Base-by-base conservation (phyloP, 306 rosid species). In the Prunus davidiana region DNA sequence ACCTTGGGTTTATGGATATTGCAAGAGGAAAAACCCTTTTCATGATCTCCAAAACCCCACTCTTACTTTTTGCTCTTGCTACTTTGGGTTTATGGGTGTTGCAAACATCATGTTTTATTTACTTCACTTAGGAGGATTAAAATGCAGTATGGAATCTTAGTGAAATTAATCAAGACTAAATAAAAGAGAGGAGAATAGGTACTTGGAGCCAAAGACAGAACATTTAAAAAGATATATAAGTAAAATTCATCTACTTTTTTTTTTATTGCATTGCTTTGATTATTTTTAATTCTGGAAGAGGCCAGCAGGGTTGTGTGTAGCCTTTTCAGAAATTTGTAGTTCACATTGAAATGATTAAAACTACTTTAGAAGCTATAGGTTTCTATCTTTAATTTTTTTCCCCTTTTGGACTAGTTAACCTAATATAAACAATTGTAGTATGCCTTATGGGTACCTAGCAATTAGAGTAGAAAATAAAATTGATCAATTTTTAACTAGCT, bases 1-100 rank as follows among this genome's bases (percentile, higher is more conserved):
- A 20, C n/a, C 20, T 38, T 51, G 73, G 82, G 72, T 52, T 67
- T 56, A 65, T 76, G 45, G 65, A 14, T 19, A 30, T 15, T 64
- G 72, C 3, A 20, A 50, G 41, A 46, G 30, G 60, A 32, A 64
- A 38, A 64, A n/a, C 14, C 49, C 8, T 18, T 16, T 27, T 12
- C 46, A 25, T 60, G 16, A 24, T 72, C 30, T 47, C 46, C 51
- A 60, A 12, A 61, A 73, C 69, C 60, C 49, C 24, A 54, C 62
- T 73, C 9, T 22, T 57, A 10, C 18, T 34, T n/a, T n/a, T 34
- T 71, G 24, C 15, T 57, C 19, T 16, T 72, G 19, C 49, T 54
- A 69, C 10, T 27, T 50, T 30, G 62, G 25, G 32, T 72, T 34
- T 22, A 0, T 34, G 38, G 52, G 27, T 24, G 2, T 51, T 51